Evolutionary conservation across 2,329 filamentous ascomycete species (phyloP).

Genomic region (Venturia carpophila): DNA sequence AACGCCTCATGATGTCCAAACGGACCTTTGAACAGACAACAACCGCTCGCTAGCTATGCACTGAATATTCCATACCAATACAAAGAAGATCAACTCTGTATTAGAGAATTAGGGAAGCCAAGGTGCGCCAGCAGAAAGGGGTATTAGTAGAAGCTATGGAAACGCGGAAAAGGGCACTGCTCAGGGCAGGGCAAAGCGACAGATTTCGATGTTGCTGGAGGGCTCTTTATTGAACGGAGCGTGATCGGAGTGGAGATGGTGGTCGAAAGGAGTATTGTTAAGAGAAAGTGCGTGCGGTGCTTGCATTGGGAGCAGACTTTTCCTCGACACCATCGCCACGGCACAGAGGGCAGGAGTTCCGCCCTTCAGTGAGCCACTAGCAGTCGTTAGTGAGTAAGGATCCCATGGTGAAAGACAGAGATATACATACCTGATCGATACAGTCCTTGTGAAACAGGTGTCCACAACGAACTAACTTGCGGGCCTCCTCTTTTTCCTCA

Average conservation of each 20-base stretch:
- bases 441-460: conserved; percentile 62
- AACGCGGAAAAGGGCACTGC: not conserved
- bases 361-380: conserved; percentile 60
- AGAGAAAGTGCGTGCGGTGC: not conserved
- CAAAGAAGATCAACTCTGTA: not conserved
- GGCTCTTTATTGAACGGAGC: not conserved
- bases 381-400: conserved; percentile 11
- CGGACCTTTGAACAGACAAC: not conserved
- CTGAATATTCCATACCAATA: not conserved
- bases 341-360: conserved; percentile 56
- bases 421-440: conserved; percentile 55
- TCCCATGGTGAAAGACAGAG: not conserved
- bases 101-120: not conserved
- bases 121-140: not conserved
- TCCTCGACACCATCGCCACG: conserved; percentile 52
- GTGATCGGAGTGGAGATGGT: not conserved
- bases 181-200: not conserved
- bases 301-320: conserved; percentile 7
- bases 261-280: not conserved
- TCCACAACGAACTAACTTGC: conserved; percentile 54
- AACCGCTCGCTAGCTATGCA: not conserved
- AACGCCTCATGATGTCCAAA: conserved; percentile 3
- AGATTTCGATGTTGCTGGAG: not conserved
- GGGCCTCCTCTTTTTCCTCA: conserved; percentile 52
- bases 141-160: not conserved